Base-by-base conservation (phyloP, 2,329 filamentous ascomycete genomes). In the Pseudovirgaria hyperparasitica region DNA sequence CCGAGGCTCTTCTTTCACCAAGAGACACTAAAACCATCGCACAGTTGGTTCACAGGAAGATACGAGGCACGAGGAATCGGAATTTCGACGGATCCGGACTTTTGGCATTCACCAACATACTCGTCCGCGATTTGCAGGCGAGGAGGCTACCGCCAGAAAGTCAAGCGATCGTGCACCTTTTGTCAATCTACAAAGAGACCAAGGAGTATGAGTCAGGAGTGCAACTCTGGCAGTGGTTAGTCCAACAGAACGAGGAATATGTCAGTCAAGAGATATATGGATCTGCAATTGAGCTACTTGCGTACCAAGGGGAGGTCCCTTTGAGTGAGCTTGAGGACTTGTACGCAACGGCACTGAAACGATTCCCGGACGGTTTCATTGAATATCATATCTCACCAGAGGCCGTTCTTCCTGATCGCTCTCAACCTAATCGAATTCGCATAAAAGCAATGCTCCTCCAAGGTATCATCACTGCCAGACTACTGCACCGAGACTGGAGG, bases 181-280 rank as follows among this genome's bases (percentile, higher is more conserved):
- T 69, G 17, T 50, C 51, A 17, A 52, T 60, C 23, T 60, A 58
- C 42, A 65, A 62, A 33, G 57, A 64, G 33, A 43, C 48, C 17
- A 46, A 48, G n/a, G 46, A 50, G 20, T 61, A 50, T 32, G 38
- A 50, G 4, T 38, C 48, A 23, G 58, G 53, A 5, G 35, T 41
- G 14, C 38, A 44, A 2, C 61, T 67, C 34, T 70, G 64, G 64
- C 36, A 46, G 12, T 67, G 62, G 62, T 46, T 68, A 9, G 35
- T 47, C 14, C 30, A 41, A 4, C 55, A 63, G 35, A 52, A 56
- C 24, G 53, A 62, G 11, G 40, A 45, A 5, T 52, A 54, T 26
- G 49, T 63, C 7, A 53, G 57, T 27, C 40, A 48, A 10, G 42
- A 49, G 4, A 56, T 62, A 0, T 67, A 67, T 32, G 63, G 62